A percentile compares a stretch with the other conserved stretches of the same genome.
These are phyloP conservation scores for Dunaliella primolecta DNA, from an alignment of 139 green algal genomes.

Conservation along the genomic window DNA sequence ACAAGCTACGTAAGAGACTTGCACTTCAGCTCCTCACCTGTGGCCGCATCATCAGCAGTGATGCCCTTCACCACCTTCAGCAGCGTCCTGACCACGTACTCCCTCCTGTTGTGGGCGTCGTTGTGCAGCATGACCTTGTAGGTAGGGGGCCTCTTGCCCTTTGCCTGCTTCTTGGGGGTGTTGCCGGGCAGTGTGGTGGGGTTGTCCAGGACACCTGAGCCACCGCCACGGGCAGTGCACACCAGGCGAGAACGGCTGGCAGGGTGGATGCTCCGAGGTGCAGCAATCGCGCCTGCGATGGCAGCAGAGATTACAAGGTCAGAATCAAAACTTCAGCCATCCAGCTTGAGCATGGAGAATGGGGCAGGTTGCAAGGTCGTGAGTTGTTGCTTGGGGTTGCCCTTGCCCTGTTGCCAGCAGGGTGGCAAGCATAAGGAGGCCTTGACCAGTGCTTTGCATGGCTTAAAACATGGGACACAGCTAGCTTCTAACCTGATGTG, in stretches of 20 bases:
- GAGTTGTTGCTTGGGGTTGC: too few species aligned
- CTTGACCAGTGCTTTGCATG: too few species aligned
- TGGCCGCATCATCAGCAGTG: constrained; percentile 76
- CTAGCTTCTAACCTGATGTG: too few species aligned
- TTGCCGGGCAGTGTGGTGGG: neutral
- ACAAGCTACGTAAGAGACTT: constrained; percentile 84
- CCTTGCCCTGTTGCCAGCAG: too few species aligned
- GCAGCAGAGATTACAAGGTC: too few species aligned
- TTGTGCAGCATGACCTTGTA: constrained; percentile 92
- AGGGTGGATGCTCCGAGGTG: neutral
- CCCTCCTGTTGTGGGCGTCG: constrained; percentile 87
- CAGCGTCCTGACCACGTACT: constrained; percentile 91
- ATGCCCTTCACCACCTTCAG: constrained; percentile 82
- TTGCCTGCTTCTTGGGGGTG: constrained; percentile 12
- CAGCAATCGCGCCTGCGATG: neutral
- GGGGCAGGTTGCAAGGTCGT: too few species aligned
- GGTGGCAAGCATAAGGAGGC: too few species aligned
- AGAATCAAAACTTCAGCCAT: too few species aligned
- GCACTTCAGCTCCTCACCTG: neutral
- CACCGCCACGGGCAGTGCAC: neutral
- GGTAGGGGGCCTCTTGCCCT: constrained; percentile 63
- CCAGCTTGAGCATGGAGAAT: too few species aligned
- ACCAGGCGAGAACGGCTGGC: neutral
- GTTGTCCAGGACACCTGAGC: neutral
- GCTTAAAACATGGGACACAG: too few species aligned